Evolutionary conservation across 495 filamentous ascomycete species (phyloP).

Genomic region (Aspergillus sclerotiicarbonarius): DNA sequence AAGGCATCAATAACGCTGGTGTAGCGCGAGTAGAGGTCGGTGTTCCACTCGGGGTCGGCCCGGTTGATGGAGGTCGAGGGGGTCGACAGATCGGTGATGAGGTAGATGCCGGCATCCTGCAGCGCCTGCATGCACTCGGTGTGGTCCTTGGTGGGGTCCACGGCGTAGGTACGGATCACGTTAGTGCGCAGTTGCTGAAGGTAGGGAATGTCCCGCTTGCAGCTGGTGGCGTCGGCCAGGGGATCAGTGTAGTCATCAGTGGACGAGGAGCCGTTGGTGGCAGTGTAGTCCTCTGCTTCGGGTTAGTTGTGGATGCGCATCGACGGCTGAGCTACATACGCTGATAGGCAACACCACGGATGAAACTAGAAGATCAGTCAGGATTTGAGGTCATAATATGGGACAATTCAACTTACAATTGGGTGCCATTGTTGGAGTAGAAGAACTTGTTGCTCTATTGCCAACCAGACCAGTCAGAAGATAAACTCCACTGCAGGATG

Average conservation of each 20-base stretch:
- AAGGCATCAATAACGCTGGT: slow-evolving; percentile 82
- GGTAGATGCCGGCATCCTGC: slow-evolving; percentile 89
- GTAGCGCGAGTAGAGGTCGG: slow-evolving; percentile 76
- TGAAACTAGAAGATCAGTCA: slow-evolving; percentile 45
- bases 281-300: slow-evolving; percentile 43
- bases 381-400: neutral
- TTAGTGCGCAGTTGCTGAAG: slow-evolving; percentile 78
- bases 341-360: slow-evolving; percentile 91
- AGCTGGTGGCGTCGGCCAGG: slow-evolving; percentile 65
- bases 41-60: slow-evolving; percentile 72
- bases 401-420: slow-evolving; percentile 61
- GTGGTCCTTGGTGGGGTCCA: slow-evolving; percentile 79
- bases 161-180: slow-evolving; percentile 89
- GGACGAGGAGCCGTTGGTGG: slow-evolving; percentile 36
- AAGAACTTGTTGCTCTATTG: slow-evolving; percentile 71
- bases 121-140: slow-evolving; percentile 80
- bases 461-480: slow-evolving; percentile 1
- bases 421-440: slow-evolving; percentile 68
- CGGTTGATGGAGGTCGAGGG: slow-evolving; percentile 82
- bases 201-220: slow-evolving; percentile 83
- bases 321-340: slow-evolving; percentile 30
- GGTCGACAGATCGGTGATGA: slow-evolving; percentile 85
- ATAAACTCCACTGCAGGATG: neutral
- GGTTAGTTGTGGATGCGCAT: neutral
- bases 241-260: slow-evolving; percentile 59